Evolutionary conservation across 2,329 filamentous ascomycete genomes (phyloP).

Genomic region (Leptodontidium sp.): DNA sequence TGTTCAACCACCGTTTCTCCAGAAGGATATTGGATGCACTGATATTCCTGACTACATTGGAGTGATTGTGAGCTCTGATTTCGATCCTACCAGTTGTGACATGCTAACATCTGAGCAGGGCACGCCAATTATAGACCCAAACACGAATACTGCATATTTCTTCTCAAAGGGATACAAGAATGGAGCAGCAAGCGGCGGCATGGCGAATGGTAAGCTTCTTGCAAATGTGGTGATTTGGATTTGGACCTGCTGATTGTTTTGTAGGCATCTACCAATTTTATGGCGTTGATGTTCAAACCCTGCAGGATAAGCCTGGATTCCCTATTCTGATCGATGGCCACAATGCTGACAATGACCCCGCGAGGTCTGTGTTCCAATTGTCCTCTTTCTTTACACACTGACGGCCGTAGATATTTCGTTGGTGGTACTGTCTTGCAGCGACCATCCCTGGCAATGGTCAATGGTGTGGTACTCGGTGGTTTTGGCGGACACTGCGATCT

Average conservation of each 20-base stretch:
- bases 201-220: slow-evolving; percentile 35
- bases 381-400: neutral
- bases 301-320: slow-evolving; percentile 50
- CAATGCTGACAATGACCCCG: slow-evolving; percentile 54
- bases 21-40: slow-evolving; percentile 46
- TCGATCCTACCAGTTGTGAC: neutral
- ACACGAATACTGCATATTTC: slow-evolving; percentile 49
- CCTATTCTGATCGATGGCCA: slow-evolving; percentile 55
- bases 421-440: slow-evolving; percentile 56
- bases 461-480: slow-evolving; percentile 54
- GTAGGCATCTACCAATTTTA: slow-evolving; percentile 44
- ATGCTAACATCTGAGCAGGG: slow-evolving; percentile 34
- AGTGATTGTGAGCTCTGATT: slow-evolving; percentile 41
- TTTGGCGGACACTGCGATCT: slow-evolving; percentile 59
- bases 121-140: slow-evolving; percentile 50
- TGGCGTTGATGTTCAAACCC: slow-evolving; percentile 48
- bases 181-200: slow-evolving; percentile 40
- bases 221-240: neutral
- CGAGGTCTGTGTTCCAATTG: slow-evolving; percentile 40
- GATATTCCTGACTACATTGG: slow-evolving; percentile 52
- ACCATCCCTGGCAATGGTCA: slow-evolving; percentile 51
- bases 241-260: slow-evolving; percentile 11
- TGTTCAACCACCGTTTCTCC: slow-evolving; percentile 51
- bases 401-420: slow-evolving; percentile 50
- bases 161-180: slow-evolving; percentile 50